Evolutionary conservation across 305 asterid genomes (phyloP), one percentile per base, ranked within the genome.

Genomic region (Coffea humblotiana): DNA sequence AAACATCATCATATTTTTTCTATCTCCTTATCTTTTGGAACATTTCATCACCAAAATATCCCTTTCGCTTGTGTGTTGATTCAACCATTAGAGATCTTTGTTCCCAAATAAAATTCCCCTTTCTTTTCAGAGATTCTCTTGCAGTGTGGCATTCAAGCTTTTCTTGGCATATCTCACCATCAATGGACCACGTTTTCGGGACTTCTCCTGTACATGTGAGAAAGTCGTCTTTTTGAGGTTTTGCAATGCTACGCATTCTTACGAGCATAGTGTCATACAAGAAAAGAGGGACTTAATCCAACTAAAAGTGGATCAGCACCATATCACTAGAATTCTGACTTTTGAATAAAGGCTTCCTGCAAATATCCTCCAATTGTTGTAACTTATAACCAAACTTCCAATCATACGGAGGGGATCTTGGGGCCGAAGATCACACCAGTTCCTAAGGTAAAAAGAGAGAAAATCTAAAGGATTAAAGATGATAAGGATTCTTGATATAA

Each of bases 21-120:
- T 82, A 88, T 90, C 90, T 84, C 89, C 92, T 90, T 87, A 90
- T 88, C 90, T 84, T 82, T 86, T 88, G 89, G 90, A 86, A 87
- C 90, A 87, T 87, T 87, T 88, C 85, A 85, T 85, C 90, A 81
- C 77, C 65, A 88, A 80, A 80, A 82, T 80, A 84, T 80, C 84
- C 82, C 69, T 77, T 76, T 83, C 67, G 68, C 64, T 71, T 76
- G 69, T 78, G 49, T 12, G 45, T 29, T 65, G 84, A 87, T 77
- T 81, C 86, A 86, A 66, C 87, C 74, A 78, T 64, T 79, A 29
- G 78, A 77, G 69, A 80, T 77, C 81, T 84, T 77, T 75, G 80
- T 75, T 67, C 85, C 82, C 74, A 61, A 54, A 61, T 10, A n/a
- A 77, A 56, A 47, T 72, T 45, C 78, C 78, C 76, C 66, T 77